phyloP scores from a whole-genome alignment of 179 eudicot genomes.

The Spinacia oleracea region DNA sequence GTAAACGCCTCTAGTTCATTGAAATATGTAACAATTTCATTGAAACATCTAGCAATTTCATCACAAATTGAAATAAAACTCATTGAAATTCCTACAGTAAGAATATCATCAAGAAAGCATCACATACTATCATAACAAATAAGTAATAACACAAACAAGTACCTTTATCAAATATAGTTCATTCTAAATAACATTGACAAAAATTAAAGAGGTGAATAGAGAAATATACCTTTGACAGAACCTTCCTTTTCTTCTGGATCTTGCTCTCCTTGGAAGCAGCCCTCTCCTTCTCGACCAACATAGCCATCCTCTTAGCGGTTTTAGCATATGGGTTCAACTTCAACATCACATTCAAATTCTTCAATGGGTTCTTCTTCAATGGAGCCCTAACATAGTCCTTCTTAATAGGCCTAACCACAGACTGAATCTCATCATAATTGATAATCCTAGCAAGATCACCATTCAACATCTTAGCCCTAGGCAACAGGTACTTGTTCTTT shows the following conservation, averaged over 20 bases:
- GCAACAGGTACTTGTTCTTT: constrained; percentile 71
- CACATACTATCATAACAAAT: too few species aligned
- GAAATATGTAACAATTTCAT: too few species aligned
- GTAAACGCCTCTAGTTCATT: too few species aligned
- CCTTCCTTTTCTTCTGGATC: constrained; percentile 70
- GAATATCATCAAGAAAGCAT: too few species aligned
- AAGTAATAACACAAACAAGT: too few species aligned
- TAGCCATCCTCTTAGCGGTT: constrained; percentile 82
- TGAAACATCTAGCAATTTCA: too few species aligned
- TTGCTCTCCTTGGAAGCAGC: constrained; percentile 68
- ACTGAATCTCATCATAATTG: constrained; percentile 92
- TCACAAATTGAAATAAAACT: too few species aligned
- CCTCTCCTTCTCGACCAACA: constrained; percentile 81
- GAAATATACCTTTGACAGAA: constrained; percentile 50
- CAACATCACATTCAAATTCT: constrained; percentile 77
- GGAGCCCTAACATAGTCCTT: constrained; percentile 68
- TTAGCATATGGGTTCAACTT: constrained; percentile 90
- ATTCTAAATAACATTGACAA: background rate
- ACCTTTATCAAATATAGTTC: background rate
- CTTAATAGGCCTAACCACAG: constrained; percentile 82
- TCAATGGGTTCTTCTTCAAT: constrained; percentile 88
- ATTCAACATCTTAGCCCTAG: constrained; percentile 83
- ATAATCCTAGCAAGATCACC: constrained; percentile 84
- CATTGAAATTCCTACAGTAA: too few species aligned
- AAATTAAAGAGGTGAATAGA: background rate